Base-by-base conservation (phyloP, 1,284 basidiomycete species). In the Xanthoconium separans region DNA sequence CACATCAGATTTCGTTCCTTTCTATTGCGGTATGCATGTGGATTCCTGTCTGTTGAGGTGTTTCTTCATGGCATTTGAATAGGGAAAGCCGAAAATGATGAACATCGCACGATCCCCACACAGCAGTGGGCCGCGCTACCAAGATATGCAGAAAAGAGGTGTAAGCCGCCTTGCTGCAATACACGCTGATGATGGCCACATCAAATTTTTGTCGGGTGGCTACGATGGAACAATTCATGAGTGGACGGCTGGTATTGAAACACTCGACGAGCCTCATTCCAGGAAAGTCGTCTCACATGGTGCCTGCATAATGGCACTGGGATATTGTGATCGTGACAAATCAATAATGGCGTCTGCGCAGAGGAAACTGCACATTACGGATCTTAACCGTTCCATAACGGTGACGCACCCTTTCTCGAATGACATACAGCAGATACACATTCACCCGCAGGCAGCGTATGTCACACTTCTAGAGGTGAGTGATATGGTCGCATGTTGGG, bases 381-480 rank as follows among this genome's bases (percentile, higher is more conserved):
- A 70, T 54, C 63, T 76, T 59, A 66, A 61, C 59, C 66, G 70
- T 30, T 55, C 59, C 42, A 58, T 44, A 45, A 61, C 61, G 44
- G 58, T 57, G 52, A 59, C 64, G 8, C 62, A 68, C 39, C 65
- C 63, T 22, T 64, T 79, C 46, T 77, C 75, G 36, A 75, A 76
- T 53, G 61, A 57, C 20, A 65, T 81, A 22, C 65, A 72, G 47
- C 78, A 81, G 45, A 73, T 82, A 40, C 79, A 83, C 60, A 61
- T 74, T 27, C 73, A 77, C 57, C 75, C 73, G 18, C 70, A 77
- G 55, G 70, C 69, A 50, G 70, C 71, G 18, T 65, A 72, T 53
- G 58, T 82, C 53, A 71, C 75, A 30, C 64, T 79, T 41, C 65
- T 82, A 24, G 81, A 82, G 73, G 80, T 77, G 53, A 61, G 75